Conservation (phyloP, 345 rosid genomes). For the Hibiscus tridactylites region DNA sequence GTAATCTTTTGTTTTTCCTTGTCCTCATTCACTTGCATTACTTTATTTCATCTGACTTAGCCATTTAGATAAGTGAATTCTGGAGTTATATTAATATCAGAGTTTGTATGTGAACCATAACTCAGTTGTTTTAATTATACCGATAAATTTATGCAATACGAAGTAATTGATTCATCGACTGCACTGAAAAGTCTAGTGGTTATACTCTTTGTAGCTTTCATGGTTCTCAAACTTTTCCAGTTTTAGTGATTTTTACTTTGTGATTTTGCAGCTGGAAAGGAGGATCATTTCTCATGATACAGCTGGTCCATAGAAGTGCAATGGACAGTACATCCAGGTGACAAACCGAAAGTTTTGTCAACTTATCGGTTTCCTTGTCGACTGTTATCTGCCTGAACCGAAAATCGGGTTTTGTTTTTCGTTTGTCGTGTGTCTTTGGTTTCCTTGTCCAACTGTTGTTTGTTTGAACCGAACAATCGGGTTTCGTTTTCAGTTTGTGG, state of each 20-base stretch:
- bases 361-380: background rate
- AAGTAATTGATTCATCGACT: background rate
- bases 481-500: background rate
- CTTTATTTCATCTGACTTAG: background rate
- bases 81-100: background rate
- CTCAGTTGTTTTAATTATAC: background rate
- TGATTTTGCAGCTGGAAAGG: conserved; percentile 3
- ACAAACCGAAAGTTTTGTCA: background rate
- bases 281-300: background rate
- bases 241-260: background rate
- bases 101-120: background rate
- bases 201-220: background rate
- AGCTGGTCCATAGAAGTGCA: background rate
- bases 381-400: background rate
- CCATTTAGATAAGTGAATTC: background rate
- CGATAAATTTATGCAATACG: background rate
- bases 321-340: background rate
- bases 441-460: background rate
- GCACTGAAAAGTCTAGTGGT: background rate
- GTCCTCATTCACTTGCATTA: background rate
- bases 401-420: background rate
- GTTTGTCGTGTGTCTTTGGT: background rate
- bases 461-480: background rate
- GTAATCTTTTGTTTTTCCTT: background rate
- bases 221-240: background rate